These are phyloP conservation scores for Mucor lusitanicus DNA, from an alignment of 371 early-diverging fungal species.

Conservation along the genomic window DNA sequence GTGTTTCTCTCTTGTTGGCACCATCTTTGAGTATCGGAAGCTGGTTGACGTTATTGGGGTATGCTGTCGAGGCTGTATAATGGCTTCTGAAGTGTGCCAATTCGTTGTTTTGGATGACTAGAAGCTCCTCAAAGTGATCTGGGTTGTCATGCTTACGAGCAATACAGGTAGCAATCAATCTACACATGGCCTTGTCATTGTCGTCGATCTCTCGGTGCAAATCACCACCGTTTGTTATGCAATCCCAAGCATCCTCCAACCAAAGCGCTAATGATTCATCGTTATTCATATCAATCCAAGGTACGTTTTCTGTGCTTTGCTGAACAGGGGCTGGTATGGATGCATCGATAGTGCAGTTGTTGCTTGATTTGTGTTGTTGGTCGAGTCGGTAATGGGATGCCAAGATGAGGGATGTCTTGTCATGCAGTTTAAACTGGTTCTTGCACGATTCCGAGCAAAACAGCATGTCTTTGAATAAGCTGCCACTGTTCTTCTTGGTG, in stretches of 20 bases:
- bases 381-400: conserved; percentile 7
- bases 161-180: conserved; percentile 34
- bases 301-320: not conserved
- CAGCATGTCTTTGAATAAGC: conserved; percentile 13
- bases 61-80: not conserved
- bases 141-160: conserved; percentile 19
- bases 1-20: not conserved
- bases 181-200: conserved; percentile 39
- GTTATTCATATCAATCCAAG: conserved; percentile 14
- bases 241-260: conserved; percentile 33
- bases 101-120: conserved; percentile 41
- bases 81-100: conserved; percentile 21
- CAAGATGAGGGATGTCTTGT: not conserved
- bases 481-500: not conserved
- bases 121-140: conserved; percentile 22
- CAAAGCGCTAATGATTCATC: conserved; percentile 11
- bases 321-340: not conserved
- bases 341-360: not conserved
- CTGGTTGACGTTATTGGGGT: not conserved
- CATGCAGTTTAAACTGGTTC: not conserved
- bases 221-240: not conserved
- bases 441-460: conserved; percentile 43
- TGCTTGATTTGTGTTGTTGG: conserved; percentile 4
- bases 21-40: not conserved
- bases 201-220: conserved; percentile 14